phyloP scores from a whole-genome alignment of 208 protist species.

The Polymyxa betae region DNA sequence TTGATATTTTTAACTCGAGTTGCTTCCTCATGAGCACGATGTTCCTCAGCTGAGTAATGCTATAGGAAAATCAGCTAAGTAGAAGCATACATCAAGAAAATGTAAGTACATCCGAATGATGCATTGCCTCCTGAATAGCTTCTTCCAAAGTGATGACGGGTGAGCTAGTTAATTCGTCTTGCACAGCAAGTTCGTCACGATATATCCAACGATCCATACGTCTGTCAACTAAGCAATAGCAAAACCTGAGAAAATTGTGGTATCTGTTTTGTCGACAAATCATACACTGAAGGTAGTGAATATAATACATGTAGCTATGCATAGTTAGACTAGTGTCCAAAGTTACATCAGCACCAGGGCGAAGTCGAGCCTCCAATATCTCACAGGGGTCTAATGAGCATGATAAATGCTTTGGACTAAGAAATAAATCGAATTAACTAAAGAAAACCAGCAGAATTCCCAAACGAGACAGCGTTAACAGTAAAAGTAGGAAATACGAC shows the following conservation, averaged over 20 bases:
- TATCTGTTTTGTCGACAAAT: neutral
- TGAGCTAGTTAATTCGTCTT: neutral
- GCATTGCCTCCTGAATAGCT: slow-evolving; percentile 67
- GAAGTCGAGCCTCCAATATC: slow-evolving; percentile 12
- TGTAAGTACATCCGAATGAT: slow-evolving; percentile 9
- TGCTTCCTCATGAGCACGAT: slow-evolving; percentile 82
- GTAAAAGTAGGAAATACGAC: neutral
- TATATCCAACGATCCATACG: slow-evolving; percentile 34
- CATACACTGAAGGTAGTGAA: slow-evolving; percentile 41
- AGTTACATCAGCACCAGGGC: neutral
- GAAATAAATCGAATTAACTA: neutral
- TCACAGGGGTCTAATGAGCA: slow-evolving; percentile 10
- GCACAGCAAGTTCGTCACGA: neutral
- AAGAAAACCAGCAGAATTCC: neutral
- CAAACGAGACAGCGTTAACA: neutral
- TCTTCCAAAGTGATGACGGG: slow-evolving; percentile 61
- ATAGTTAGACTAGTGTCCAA: neutral
- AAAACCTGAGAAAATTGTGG: neutral
- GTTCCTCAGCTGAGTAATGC: slow-evolving; percentile 53
- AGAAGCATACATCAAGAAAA: neutral
- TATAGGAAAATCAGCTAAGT: neutral
- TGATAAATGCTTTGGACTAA: neutral
- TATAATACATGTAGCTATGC: slow-evolving; percentile 49
- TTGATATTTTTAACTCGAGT: slow-evolving; percentile 94
- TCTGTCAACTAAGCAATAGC: neutral